These are phyloP conservation scores for Smittium mucronatum DNA, from an alignment of 371 early-diverging fungal genomes.

Conservation along the genomic window DNA sequence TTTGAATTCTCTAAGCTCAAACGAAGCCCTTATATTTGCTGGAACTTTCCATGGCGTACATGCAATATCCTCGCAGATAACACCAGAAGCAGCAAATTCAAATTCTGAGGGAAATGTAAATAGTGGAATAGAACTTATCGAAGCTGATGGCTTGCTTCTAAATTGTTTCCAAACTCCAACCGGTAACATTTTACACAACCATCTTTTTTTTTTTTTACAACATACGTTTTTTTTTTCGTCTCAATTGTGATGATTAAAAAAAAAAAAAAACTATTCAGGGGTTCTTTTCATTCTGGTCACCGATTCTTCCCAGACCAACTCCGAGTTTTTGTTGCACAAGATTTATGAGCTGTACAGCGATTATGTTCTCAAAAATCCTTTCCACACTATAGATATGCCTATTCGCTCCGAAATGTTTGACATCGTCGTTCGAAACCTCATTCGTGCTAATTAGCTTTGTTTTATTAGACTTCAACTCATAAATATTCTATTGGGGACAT, in stretches of 20 bases:
- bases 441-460: constrained; percentile 14
- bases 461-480: no score
- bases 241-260: no score
- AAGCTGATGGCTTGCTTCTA: constrained; percentile 77
- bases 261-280: no score
- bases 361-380: constrained; percentile 97
- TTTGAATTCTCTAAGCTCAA: constrained; percentile 67
- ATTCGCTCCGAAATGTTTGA: constrained; percentile 95
- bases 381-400: constrained; percentile 98
- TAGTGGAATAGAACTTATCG: constrained; percentile 80
- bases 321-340: constrained; percentile 55
- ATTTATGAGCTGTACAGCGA: constrained; percentile 88
- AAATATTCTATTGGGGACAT: no score
- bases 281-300: constrained; percentile 84
- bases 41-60: constrained; percentile 96
- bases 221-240: neutral
- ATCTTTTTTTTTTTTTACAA: neutral
- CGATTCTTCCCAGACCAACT: constrained; percentile 54
- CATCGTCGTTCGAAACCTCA: constrained; percentile 51
- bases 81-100: constrained; percentile 39
- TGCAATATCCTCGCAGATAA: constrained; percentile 87
- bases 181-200: constrained; percentile 39
- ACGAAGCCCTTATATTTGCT: constrained; percentile 92
- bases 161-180: constrained; percentile 89
- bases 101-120: neutral